These are phyloP conservation scores for Monascus purpureus DNA, from an alignment of 495 filamentous ascomycete species.

Conservation along the genomic window DNA sequence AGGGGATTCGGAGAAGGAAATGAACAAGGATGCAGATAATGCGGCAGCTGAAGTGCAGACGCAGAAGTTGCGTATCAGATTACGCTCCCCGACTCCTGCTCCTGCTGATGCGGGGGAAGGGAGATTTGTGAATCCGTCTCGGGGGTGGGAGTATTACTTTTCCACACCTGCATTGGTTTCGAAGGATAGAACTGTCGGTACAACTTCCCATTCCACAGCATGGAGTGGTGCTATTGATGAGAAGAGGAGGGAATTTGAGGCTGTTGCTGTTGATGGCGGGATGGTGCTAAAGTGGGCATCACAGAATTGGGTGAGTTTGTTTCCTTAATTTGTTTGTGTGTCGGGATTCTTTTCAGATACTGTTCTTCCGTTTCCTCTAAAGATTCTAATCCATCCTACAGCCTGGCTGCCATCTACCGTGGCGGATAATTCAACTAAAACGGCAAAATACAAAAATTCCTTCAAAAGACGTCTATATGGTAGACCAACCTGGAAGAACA, in stretches of 20 bases:
- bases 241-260: conserved; percentile 22
- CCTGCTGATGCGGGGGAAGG: conserved; percentile 16
- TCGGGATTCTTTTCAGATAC: background rate
- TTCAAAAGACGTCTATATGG: conserved; percentile 13
- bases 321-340: background rate
- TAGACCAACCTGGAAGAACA: conserved; percentile 11
- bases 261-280: conserved; percentile 25
- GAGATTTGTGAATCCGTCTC: conserved; percentile 27
- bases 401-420: conserved; percentile 31
- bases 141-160: conserved; percentile 33
- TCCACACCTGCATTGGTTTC: conserved; percentile 14
- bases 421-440: conserved; percentile 29
- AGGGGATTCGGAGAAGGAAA: background rate
- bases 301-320: conserved; percentile 23
- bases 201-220: background rate
- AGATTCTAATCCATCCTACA: conserved; percentile 2
- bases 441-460: conserved; percentile 25
- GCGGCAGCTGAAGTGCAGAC: conserved; percentile 5
- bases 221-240: conserved; percentile 4
- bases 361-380: background rate
- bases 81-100: conserved; percentile 26
- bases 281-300: conserved; percentile 23
- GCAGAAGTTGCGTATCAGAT: conserved; percentile 28
- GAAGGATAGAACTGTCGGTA: background rate
- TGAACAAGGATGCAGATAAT: background rate